A percentile compares a stretch with the other conserved stretches of the same genome.
Evolutionary conservation across 2,329 filamentous ascomycete genomes (phyloP).

Genomic region (Fusarium sp.): DNA sequence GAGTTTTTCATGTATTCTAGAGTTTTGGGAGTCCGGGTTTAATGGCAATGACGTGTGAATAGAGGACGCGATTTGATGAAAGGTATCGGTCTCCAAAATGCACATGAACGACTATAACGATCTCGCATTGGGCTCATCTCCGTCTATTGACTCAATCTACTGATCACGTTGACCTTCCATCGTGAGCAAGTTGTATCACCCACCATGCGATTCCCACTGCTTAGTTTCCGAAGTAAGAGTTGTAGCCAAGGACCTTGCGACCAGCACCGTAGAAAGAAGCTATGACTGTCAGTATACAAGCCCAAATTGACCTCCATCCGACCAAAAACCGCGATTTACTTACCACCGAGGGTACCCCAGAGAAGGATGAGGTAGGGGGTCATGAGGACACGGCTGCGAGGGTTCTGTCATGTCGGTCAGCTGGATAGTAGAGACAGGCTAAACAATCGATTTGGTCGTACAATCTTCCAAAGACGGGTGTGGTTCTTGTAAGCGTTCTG

Average conservation of each 20-base stretch:
- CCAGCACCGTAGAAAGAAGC: constrained; percentile 75
- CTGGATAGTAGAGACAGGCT: constrained; percentile 9
- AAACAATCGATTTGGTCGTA: constrained; percentile 55
- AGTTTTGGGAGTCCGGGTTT: constrained; percentile 45
- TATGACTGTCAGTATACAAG: constrained; percentile 42
- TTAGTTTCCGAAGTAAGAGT: constrained; percentile 77
- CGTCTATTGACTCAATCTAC: constrained; percentile 43
- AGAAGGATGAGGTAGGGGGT: constrained; percentile 74
- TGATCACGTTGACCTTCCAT: constrained; percentile 33
- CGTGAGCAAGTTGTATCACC: constrained; percentile 9
- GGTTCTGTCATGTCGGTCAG: constrained; percentile 58
- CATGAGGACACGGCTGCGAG: constrained; percentile 71
- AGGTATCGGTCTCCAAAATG: not conserved
- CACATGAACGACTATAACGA: constrained; percentile 16
- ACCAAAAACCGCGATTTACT: constrained; percentile 44
- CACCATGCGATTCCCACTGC: constrained; percentile 6
- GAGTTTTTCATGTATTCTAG: constrained; percentile 44
- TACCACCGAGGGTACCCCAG: constrained; percentile 71
- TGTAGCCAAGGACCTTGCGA: constrained; percentile 79
- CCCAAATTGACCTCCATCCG: not conserved
- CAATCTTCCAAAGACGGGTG: constrained; percentile 80
- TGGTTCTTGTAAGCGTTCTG: constrained; percentile 76
- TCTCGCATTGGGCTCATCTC: constrained; percentile 27
- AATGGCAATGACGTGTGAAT: constrained; percentile 45
- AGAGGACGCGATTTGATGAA: constrained; percentile 34